These are phyloP conservation scores for Magnusiomyces tetraspermus DNA, from an alignment of 1,139 yeast genomes.

Conservation along the genomic window DNA sequence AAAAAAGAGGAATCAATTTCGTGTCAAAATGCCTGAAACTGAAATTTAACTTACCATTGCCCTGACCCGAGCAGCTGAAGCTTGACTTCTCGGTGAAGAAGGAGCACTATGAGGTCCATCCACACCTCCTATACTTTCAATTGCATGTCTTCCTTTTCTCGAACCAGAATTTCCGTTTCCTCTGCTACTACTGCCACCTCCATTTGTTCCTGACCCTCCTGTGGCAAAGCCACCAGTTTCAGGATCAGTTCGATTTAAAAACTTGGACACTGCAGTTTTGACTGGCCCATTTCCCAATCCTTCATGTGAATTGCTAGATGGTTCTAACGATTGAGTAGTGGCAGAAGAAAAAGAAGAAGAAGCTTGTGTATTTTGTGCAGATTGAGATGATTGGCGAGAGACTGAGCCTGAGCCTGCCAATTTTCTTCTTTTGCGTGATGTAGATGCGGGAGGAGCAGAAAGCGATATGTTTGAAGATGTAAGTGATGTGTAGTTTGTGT, in stretches of 20 bases:
- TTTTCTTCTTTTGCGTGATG: constrained; percentile 4
- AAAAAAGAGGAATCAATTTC: background rate
- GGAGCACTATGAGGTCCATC: background rate
- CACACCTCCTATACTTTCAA: background rate
- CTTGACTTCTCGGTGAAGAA: background rate
- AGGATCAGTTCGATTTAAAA: constrained; percentile 19
- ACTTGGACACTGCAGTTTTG: constrained; percentile 25
- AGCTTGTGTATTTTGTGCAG: background rate
- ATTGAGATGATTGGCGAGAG: background rate
- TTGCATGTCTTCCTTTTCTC: background rate
- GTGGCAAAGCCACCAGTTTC: background rate
- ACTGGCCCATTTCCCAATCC: constrained; percentile 13
- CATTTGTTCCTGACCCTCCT: background rate
- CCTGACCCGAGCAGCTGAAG: background rate
- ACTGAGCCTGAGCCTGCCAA: background rate
- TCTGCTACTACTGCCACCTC: too few species aligned
- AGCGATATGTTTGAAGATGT: background rate
- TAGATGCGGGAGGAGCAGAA: background rate
- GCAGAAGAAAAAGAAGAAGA: background rate
- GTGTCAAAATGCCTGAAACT: too few species aligned
- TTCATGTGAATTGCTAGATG: background rate
- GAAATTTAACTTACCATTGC: background rate
- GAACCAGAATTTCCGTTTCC: too few species aligned
- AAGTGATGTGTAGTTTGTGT: background rate
- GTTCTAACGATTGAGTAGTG: background rate